Evolutionary conservation across 2,329 filamentous ascomycete genomes (phyloP), one percentile per base, ranked within the genome.

Genomic region (Bisporella sp.): DNA sequence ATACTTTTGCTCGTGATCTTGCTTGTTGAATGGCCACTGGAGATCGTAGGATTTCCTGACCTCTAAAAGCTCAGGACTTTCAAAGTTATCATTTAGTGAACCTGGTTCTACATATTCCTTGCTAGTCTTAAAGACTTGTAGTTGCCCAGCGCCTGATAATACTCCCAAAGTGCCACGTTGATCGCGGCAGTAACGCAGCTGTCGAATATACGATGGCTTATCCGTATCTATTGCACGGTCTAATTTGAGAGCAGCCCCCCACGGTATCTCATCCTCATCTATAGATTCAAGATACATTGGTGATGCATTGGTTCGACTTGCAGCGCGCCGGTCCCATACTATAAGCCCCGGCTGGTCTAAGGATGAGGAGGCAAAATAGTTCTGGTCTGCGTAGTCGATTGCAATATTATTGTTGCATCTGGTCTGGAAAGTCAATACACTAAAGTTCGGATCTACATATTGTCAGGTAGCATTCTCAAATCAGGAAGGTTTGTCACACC

Each of bases 291-390:
- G 59, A 56, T 85, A 85, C 11, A 70, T 67, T 9, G 73, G 67
- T 8, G 78, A 81, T 6, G 77, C 75, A 8, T 75, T 66, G 1
- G 73, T 68, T 8, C 77, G 74, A 21, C 71, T 72, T 9, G 73
- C 75, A n/a, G 77, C 78, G 41, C 87, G 82, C 30, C 84, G 80
- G 63, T 92, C 87, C 87, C 87, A 92, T 32, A 92, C 76, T 65
- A 85, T 83, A 47, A 92, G 75, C 6, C 82, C 81, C 0, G 87
- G 84, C 46, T 88, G 83, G 52, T 88, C 86, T 9, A 88, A 71
- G 3, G 85, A 84, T 11, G 87, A 89, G 1, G 88, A 91, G 1
- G 88, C 83, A 69, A 93, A 92, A 66, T 90, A 92, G 59, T 93
- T 90, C 57, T 85, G 81, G 59, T 95, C 86, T 28, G 82, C 73